Evolutionary conservation across 2,329 filamentous ascomycete genomes (phyloP).

Genomic region (Fusarium euwallaceae): DNA sequence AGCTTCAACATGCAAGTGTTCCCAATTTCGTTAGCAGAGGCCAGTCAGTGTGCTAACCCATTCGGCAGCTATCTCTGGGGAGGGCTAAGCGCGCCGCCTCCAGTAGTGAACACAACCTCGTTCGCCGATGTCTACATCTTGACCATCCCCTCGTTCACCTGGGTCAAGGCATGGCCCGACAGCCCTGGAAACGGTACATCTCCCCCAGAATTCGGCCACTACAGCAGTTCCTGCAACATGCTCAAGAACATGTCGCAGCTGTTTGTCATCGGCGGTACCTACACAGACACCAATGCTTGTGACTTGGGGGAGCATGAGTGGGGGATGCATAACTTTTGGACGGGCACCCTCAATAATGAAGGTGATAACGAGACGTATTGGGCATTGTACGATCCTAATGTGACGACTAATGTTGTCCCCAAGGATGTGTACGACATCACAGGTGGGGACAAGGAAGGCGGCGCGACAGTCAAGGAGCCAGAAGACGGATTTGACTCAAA

Average conservation of each 20-base stretch:
- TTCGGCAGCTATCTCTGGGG: constrained; percentile 15
- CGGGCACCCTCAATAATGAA: constrained; percentile 7
- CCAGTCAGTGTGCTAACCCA: no score
- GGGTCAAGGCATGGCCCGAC: constrained; percentile 15
- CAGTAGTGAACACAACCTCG: background rate
- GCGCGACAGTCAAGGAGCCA: background rate
- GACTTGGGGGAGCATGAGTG: background rate
- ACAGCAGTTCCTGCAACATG: constrained; percentile 15
- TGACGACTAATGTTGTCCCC: constrained; percentile 13
- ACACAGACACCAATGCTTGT: constrained; percentile 9
- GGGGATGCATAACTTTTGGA: constrained; percentile 19
- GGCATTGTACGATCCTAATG: constrained; percentile 11
- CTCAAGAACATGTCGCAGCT: constrained; percentile 19
- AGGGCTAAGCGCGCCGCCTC: background rate
- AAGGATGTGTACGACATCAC: background rate
- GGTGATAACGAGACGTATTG: constrained; percentile 12
- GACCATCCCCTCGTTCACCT: constrained; percentile 18
- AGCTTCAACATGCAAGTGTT: constrained; percentile 20
- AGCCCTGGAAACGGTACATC: constrained; percentile 10
- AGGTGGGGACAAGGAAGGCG: constrained; percentile 7
- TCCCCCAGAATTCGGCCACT: background rate
- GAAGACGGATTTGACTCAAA: constrained; percentile 4
- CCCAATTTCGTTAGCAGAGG: no score
- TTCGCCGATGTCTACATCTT: constrained; percentile 24
- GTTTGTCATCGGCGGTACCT: constrained; percentile 20